A percentile compares a stretch with the other conserved stretches of the same genome.
Evolutionary conservation across 169 alveolate species (phyloP).

Genomic region (Ichthyophthirius multifiliis): DNA sequence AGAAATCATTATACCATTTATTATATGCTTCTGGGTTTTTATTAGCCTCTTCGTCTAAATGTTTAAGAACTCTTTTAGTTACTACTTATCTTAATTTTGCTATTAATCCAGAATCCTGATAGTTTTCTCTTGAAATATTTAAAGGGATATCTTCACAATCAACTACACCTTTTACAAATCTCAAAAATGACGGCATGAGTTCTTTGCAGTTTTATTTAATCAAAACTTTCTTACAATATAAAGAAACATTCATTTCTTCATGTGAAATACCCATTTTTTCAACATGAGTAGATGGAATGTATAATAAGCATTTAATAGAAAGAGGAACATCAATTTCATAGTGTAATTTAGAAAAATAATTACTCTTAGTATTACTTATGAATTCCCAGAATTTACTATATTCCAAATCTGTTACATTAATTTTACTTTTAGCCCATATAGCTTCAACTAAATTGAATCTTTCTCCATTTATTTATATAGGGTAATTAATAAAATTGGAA

Average conservation of each 20-base stretch:
- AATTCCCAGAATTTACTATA: constrained; percentile 86
- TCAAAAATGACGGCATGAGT: constrained; percentile 93
- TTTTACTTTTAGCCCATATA: constrained; percentile 74
- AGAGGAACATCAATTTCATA: constrained; percentile 95
- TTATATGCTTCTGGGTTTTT: constrained; percentile 44
- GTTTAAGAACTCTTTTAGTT: constrained; percentile 88
- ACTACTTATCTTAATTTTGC: constrained; percentile 89
- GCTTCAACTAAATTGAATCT: constrained; percentile 60
- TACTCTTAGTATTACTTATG: constrained; percentile 73
- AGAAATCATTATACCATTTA: constrained; percentile 69
- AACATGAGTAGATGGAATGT: constrained; percentile 55
- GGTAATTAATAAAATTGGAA: constrained; percentile 92
- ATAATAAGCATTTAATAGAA: constrained; percentile 84
- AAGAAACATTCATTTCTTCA: constrained; percentile 54
- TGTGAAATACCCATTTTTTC: constrained; percentile 59
- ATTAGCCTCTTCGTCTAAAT: constrained; percentile 88
- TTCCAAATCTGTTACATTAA: constrained; percentile 91
- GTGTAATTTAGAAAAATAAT: constrained; percentile 82
- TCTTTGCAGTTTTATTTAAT: constrained; percentile 91
- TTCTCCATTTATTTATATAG: constrained; percentile 77
- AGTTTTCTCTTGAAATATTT: constrained; percentile 94
- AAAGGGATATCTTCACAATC: constrained; percentile 98
- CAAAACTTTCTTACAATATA: constrained; percentile 83
- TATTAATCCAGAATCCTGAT: constrained; percentile 89
- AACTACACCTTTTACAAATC: constrained; percentile 96